A percentile compares a stretch with the other conserved stretches of the same genome.
These are phyloP conservation scores for Neoboletus brunneissimus DNA, from an alignment of 768 basidiomycete species.

Conservation along the genomic window DNA sequence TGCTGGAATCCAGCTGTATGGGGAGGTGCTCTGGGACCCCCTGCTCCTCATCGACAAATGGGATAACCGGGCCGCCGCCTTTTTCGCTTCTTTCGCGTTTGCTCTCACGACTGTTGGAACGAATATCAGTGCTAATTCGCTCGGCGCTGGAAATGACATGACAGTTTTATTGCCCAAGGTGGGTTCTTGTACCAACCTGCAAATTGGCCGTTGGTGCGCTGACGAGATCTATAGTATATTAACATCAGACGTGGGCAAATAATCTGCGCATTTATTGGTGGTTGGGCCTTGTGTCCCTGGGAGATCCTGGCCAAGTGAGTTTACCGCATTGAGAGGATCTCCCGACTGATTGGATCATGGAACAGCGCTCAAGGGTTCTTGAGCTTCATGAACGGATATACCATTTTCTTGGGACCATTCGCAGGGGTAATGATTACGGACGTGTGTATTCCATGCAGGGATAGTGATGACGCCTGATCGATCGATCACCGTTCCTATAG, in stretches of 20 bases:
- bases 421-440: slow-evolving; percentile 67
- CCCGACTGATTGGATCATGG: background rate
- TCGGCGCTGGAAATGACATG: slow-evolving; percentile 80
- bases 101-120: slow-evolving; percentile 36
- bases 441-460: slow-evolving; percentile 35
- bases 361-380: slow-evolving; percentile 60
- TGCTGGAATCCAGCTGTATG: slow-evolving; percentile 62
- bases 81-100: slow-evolving; percentile 79
- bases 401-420: slow-evolving; percentile 84
- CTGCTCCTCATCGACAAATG: slow-evolving; percentile 71
- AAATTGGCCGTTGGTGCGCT: background rate
- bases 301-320: slow-evolving; percentile 59
- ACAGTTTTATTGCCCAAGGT: slow-evolving; percentile 71
- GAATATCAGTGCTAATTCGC: slow-evolving; percentile 60
- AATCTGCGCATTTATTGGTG: slow-evolving; percentile 76
- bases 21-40: slow-evolving; percentile 53
- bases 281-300: slow-evolving; percentile 88
- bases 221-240: slow-evolving; percentile 33
- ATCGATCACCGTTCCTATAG: slow-evolving; percentile 31
- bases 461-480: background rate
- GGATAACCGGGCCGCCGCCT: slow-evolving; percentile 83
- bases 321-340: background rate
- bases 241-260: slow-evolving; percentile 80
- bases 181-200: slow-evolving; percentile 22
- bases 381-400: slow-evolving; percentile 79